Evolutionary conservation across 768 basidiomycete genomes (phyloP), one percentile per base, ranked within the genome.

Genomic region (Boletus rufocinnamomeus): DNA sequence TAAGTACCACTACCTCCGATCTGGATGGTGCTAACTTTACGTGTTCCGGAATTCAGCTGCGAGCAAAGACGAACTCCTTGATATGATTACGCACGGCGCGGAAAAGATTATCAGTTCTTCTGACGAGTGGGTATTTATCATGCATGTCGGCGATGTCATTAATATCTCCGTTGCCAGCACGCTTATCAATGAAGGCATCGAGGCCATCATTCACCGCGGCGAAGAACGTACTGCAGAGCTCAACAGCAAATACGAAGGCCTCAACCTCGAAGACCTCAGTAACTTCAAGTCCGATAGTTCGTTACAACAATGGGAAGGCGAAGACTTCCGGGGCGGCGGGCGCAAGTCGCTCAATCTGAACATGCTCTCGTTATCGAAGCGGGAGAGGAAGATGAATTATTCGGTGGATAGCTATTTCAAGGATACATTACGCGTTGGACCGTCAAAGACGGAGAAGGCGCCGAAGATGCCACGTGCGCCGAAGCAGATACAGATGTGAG

Each of bases 11-110:
- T 47, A 9, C 17, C 2, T 17, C 5, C 8, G 50, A 43, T 59
- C 45, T 4, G 6, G 28, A 50, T 59, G 34, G 27, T 16, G 7
- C 16, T 40, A 21, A 35, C 28, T 32, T 51, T 14, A 56, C 46
- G 35, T 30, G 21, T 63, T 25, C 57, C 45, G 37, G 54, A 40
- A 47, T 50, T n/a, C 66, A 88, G 95, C 91, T 53, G 89, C 92
- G 17, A 91, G 86, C 72, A 98, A 98, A 77, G 97, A 98, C 49
- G 97, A 98, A 58, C 79, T 99, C 16, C 77, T 98, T 37, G 95
- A 98, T 69, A 99, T 98, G 94, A 98, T 99, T 58, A 88, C 95
- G 7, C 94, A 96, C 67, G 96, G 97, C 21, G 96, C 95, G 0
- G 96, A 98, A 72, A 91, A 93, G 74, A 98, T 99, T 56, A 95